A percentile compares a stretch with the other conserved stretches of the same genome.
These are phyloP conservation scores for Aspergillus sp. DNA, from an alignment of 2,329 filamentous ascomycete species.

Conservation along the genomic window DNA sequence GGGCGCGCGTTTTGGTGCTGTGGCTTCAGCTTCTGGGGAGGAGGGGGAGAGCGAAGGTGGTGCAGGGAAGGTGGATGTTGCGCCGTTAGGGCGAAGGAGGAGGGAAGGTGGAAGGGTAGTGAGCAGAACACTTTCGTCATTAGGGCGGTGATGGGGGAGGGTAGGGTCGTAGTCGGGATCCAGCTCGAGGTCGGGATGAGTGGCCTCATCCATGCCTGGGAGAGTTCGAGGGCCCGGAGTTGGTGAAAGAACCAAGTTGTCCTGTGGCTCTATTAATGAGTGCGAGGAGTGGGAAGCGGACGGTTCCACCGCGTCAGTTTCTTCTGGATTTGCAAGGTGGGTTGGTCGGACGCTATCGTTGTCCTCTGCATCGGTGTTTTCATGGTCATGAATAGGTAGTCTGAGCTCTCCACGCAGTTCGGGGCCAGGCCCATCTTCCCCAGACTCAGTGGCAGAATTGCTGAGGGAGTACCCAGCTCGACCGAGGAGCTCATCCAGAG, in stretches of 20 bases:
- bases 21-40: slow-evolving; percentile 34
- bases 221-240: slow-evolving; percentile 3
- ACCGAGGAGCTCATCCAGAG: slow-evolving; percentile 45
- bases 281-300: not conserved
- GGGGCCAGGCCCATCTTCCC: slow-evolving; percentile 21
- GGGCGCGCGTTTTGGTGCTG: slow-evolving; percentile 34
- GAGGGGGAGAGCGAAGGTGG: slow-evolving; percentile 31
- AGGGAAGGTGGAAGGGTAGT: slow-evolving; percentile 30
- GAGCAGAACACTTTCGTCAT: slow-evolving; percentile 26
- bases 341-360: slow-evolving; percentile 22
- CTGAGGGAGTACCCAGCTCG: slow-evolving; percentile 41
- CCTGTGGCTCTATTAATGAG: slow-evolving; percentile 6
- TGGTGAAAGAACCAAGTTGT: slow-evolving; percentile 11
- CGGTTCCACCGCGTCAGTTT: slow-evolving; percentile 12
- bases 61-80: slow-evolving; percentile 31
- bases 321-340: slow-evolving; percentile 24
- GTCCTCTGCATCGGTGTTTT: slow-evolving; percentile 3
- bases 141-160: slow-evolving; percentile 48
- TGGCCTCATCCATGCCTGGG: slow-evolving; percentile 13
- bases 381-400: slow-evolving; percentile 22
- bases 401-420: slow-evolving; percentile 19
- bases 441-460: slow-evolving; percentile 23
- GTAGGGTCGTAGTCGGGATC: slow-evolving; percentile 40
- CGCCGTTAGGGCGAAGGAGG: slow-evolving; percentile 39
- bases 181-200: slow-evolving; percentile 1